phyloP scores from a whole-genome alignment of 352 stramenopile species.

The Pythium phragmitis region DNA sequence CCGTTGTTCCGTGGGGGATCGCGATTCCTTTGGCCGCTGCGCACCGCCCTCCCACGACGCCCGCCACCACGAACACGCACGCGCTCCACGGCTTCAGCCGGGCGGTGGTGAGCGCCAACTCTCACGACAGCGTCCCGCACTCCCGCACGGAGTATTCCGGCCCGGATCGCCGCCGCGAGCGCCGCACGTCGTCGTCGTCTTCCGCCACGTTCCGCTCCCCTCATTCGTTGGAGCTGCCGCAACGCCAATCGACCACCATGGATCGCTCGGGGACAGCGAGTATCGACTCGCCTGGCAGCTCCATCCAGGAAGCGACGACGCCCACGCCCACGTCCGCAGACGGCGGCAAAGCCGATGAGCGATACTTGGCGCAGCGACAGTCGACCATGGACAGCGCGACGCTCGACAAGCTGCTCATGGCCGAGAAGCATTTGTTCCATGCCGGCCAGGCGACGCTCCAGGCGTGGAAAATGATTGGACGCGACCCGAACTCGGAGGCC shows the following conservation, averaged over 20 bases:
- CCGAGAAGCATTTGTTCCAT: constrained; percentile 80
- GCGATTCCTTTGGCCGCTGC: background rate
- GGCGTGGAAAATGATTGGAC: constrained; percentile 80
- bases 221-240: background rate
- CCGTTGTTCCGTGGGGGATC: no score
- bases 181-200: constrained; percentile 13
- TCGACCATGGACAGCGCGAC: constrained; percentile 82
- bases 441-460: constrained; percentile 78
- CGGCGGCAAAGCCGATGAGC: constrained; percentile 34
- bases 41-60: background rate
- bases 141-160: background rate
- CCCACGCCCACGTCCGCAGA: background rate
- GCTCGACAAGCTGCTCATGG: constrained; percentile 77
- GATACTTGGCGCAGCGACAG: constrained; percentile 62
- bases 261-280: background rate
- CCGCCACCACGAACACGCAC: constrained; percentile 26
- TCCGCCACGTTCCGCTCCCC: background rate
- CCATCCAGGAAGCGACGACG: background rate
- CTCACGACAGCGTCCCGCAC: background rate
- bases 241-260: background rate
- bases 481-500: constrained; percentile 20
- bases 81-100: constrained; percentile 24
- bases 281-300: background rate
- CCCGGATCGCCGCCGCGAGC: constrained; percentile 11
- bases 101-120: constrained; percentile 11